Evolutionary conservation across 441 rosid species (phyloP).

Genomic region (Aquilaria agallochum): DNA sequence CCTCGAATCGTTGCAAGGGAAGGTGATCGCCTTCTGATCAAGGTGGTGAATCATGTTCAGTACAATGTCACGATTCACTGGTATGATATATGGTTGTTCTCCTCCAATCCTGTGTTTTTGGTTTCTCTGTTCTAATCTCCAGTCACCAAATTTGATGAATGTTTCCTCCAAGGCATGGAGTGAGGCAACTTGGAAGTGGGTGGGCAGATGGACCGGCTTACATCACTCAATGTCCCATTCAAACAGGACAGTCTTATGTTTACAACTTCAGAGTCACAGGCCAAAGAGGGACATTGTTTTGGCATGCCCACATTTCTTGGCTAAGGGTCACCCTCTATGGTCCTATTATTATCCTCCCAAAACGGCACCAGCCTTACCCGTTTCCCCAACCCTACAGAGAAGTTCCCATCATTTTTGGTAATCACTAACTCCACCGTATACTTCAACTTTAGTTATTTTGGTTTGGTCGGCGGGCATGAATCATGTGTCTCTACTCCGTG

Average conservation of each 20-base stretch:
- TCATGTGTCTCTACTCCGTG: neutral
- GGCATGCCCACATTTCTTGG: constrained; percentile 38
- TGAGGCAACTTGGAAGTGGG: constrained; percentile 28
- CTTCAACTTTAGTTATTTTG: too few species aligned
- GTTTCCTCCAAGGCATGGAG: constrained; percentile 24
- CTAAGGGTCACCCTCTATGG: constrained; percentile 28
- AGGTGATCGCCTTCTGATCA: constrained; percentile 31
- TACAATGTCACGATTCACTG: constrained; percentile 34
- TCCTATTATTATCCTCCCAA: constrained; percentile 32
- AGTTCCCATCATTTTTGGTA: constrained; percentile 31
- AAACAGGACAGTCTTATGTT: constrained; percentile 23
- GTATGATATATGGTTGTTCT: constrained; percentile 9
- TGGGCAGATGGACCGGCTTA: constrained; percentile 42
- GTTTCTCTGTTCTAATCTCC: neutral
- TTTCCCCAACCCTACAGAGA: constrained; percentile 26
- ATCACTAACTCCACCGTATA: neutral
- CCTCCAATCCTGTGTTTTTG: neutral
- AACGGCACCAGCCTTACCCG: constrained; percentile 22
- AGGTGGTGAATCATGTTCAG: constrained; percentile 33
- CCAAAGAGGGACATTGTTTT: constrained; percentile 33
- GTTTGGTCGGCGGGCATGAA: too few species aligned
- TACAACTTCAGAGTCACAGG: constrained; percentile 33
- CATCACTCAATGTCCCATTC: constrained; percentile 33
- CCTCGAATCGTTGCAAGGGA: constrained; percentile 32
- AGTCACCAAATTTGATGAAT: neutral